Evolutionary conservation across 306 rosid genomes (phyloP), one percentile per base, ranked within the genome.

Genomic region (Chamaecrista fasciculata): DNA sequence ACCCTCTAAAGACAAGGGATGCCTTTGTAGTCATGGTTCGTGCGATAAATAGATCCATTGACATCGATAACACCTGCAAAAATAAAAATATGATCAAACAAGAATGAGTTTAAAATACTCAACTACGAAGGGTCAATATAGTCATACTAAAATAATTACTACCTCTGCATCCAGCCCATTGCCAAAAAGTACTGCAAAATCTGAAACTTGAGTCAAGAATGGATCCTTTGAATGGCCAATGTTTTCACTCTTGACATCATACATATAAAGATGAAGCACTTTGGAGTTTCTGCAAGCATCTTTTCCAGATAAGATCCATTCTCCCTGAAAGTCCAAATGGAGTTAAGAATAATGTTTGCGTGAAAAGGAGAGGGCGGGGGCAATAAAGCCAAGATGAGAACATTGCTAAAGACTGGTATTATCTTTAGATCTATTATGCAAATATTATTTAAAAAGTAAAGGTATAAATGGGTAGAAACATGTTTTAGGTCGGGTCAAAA

Each of bases 121-220:
- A 51, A 25, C 50, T 59, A 43, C 8, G 43, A 76, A 67, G 72
- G 73, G 37, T 66, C 48, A 51, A 70, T 51, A 44, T 3, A 11
- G 50, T 64, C 24, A 28, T 47, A 37, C 33, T 23, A 9, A 79
- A 60, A 69, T 65, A 56, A 46, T 55, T 39, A 69, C 75, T 80
- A 94, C 99, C 99, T 94, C 99, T 94, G 99, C 99, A 94, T 94
- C 99, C 97, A 94, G 96, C 86, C 82, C 88, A 84, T 73, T 88
- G 86, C 99, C 96, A 66, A 91, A 89, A 76, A 94, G 86, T 72
- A 88, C 85, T 34, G 96, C 92, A 82, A 94, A 94, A 60, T 88
- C 84, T 70, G 96, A 91, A 84, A 91, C 97, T 84, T 86, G 96
- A 82, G 86, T 88, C 85, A 91, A 89, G 88, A 94, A 91, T 23